A percentile compares a stretch with the other conserved stretches of the same genome.
phyloP scores from a whole-genome alignment of 495 filamentous ascomycete species.

The Aspergillus sclerotioniger region DNA sequence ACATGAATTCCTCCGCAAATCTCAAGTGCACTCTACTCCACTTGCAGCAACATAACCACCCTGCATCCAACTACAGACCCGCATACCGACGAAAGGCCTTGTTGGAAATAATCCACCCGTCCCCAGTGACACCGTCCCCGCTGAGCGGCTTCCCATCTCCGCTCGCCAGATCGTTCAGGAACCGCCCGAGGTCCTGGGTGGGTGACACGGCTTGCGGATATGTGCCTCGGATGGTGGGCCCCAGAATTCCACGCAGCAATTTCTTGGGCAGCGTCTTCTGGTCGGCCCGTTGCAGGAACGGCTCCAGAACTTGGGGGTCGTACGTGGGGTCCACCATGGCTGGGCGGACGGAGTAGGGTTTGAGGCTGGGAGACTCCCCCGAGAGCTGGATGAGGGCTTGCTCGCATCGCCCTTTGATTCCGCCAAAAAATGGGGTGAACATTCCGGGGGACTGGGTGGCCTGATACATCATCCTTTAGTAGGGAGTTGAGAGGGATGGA shows the following conservation, averaged over 20 bases:
- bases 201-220: constrained; percentile 23
- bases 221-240: constrained; percentile 12
- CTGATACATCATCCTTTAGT: not conserved
- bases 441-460: constrained; percentile 46
- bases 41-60: no score
- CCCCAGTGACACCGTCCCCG: constrained; percentile 43
- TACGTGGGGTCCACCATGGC: constrained; percentile 46
- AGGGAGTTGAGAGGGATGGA: not conserved
- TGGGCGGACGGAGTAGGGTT: constrained; percentile 52
- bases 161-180: constrained; percentile 58
- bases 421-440: constrained; percentile 55
- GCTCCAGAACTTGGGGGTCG: constrained; percentile 50
- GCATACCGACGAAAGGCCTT: constrained; percentile 34
- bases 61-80: constrained; percentile 6
- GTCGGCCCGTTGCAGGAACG: constrained; percentile 29
- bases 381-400: constrained; percentile 44
- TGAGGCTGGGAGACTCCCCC: constrained; percentile 45
- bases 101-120: constrained; percentile 50
- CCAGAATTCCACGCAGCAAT: constrained; percentile 8
- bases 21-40: no score
- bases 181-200: constrained; percentile 38
- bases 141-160: constrained; percentile 39
- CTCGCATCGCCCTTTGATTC: constrained; percentile 65
- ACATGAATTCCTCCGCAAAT: no score
- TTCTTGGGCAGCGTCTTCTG: constrained; percentile 4